Evolutionary conservation across 164 flowering plant genomes (phyloP), one percentile per base, ranked within the genome.

Genomic region (Umbellularia californica): DNA sequence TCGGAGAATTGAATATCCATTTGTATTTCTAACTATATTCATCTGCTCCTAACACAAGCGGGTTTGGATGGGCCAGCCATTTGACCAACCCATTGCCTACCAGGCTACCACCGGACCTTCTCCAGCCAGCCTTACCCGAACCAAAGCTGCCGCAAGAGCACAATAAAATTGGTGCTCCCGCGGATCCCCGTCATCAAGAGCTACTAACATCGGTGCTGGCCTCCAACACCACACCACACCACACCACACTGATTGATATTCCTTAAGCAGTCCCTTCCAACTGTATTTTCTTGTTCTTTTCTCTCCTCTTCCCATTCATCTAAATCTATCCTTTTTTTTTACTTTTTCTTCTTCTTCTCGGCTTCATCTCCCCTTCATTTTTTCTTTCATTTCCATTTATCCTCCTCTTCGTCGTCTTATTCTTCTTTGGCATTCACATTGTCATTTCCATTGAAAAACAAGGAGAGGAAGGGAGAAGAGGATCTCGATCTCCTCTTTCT

Each of bases 201-300:
- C 35, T 30, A 30, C 35, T 0, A 3, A 30, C 35, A 30, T 30
- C 35, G 35, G 3, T 5, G 35, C 35, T 5, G 69, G 69, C 69
- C 41, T 66, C n/a, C 69, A 30, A 30, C 30, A 2, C 30, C 30
- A 28, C 35, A 30, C 5, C 33, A 30, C 35, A 30, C 33, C 4
- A 30, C 33, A 30, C 33, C 5, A 0, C 0, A 30, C 35, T 30
- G 35, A 30, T 30, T 30, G 35, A 30, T 3, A 5, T 5, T 5
- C 35, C 50, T 58, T 24, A 22, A 25, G 60, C 22, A 1, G 28
- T 68, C 24, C 50, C 41, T 27, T 75, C 78, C 78, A 79, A 75
- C 78, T 75, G 78, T 65, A 70, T 27, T 73, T 47, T 33, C 33
- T 50, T 75, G 65, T 72, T 74, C 28, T 67, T 70, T 65, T 55